A percentile compares a stretch with the other conserved stretches of the same genome.
Evolutionary conservation across 441 rosid species (phyloP).

Genomic region (Pelargonium myrrhifolium): DNA sequence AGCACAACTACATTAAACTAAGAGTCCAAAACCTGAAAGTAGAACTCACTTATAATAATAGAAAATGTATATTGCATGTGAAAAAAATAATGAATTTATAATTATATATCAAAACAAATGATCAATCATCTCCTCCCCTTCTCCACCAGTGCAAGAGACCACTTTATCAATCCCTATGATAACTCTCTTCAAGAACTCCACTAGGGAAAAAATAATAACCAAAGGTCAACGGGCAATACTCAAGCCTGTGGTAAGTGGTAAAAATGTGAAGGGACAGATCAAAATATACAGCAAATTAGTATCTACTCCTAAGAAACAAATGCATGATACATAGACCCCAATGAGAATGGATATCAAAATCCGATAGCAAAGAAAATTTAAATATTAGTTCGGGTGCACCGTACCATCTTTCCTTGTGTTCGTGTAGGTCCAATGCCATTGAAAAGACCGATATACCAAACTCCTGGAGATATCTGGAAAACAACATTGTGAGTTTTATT

Average conservation of each 20-base stretch:
- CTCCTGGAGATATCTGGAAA: constrained; percentile 77
- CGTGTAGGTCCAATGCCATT: constrained; percentile 82
- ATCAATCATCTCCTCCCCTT: no score
- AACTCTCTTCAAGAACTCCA: no score
- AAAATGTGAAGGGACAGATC: neutral
- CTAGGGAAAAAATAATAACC: neutral
- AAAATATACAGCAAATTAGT: neutral
- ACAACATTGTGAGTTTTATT: constrained; percentile 17
- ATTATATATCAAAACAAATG: no score
- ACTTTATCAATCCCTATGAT: no score
- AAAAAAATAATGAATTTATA: no score
- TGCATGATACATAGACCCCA: neutral
- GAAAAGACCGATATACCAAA: constrained; percentile 84
- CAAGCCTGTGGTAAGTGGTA: neutral
- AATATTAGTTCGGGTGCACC: constrained; percentile 7
- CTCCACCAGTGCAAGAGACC: no score
- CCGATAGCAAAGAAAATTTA: neutral
- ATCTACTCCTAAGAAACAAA: neutral
- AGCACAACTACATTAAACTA: neutral
- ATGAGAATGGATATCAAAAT: neutral
- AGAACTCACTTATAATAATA: neutral
- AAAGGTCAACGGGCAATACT: neutral
- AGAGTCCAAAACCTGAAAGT: neutral
- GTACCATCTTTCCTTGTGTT: constrained; percentile 90
- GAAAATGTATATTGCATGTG: no score